phyloP scores from a whole-genome alignment of 805 yeast genomes.

The Saccharomycopsis capsularis region DNA sequence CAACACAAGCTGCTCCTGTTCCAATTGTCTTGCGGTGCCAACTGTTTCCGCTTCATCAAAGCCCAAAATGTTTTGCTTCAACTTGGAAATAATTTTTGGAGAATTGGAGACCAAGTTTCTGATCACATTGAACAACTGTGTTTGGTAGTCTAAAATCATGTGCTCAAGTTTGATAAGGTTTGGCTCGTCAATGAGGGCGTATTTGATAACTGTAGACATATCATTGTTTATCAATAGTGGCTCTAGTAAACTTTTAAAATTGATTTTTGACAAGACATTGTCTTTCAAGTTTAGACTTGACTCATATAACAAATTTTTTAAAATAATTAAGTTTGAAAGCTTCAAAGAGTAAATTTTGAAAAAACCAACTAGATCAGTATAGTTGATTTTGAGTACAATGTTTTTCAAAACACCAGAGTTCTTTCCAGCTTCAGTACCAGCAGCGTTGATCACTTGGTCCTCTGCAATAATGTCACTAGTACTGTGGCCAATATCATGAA shows the following conservation, averaged over 20 bases:
- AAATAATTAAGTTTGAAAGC: slow-evolving; percentile 4
- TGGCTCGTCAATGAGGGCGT: neutral
- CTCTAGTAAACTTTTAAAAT: neutral
- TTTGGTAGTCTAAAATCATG: slow-evolving; percentile 3
- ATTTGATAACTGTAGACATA: neutral
- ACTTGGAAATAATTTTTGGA: neutral
- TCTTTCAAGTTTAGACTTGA: neutral
- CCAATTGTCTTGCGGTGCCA: neutral
- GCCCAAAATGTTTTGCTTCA: neutral
- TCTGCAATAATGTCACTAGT: neutral
- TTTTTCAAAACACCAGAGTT: neutral
- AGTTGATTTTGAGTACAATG: slow-evolving; percentile 1
- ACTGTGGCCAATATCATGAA: neutral
- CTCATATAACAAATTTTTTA: slow-evolving; percentile 15
- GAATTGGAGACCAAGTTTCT: slow-evolving; percentile 6
- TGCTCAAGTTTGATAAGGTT: neutral
- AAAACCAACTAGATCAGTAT: neutral
- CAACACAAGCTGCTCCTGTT: neutral
- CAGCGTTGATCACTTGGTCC: too few relatives aligned
- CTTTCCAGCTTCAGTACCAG: too few relatives aligned
- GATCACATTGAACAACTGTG: slow-evolving; percentile 2
- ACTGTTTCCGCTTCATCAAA: neutral
- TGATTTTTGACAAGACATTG: neutral
- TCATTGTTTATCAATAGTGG: neutral
- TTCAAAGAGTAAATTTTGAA: slow-evolving; percentile 2